Base-by-base conservation (phyloP, 2,329 filamentous ascomycete genomes). In the Diaporthe vaccinii region DNA sequence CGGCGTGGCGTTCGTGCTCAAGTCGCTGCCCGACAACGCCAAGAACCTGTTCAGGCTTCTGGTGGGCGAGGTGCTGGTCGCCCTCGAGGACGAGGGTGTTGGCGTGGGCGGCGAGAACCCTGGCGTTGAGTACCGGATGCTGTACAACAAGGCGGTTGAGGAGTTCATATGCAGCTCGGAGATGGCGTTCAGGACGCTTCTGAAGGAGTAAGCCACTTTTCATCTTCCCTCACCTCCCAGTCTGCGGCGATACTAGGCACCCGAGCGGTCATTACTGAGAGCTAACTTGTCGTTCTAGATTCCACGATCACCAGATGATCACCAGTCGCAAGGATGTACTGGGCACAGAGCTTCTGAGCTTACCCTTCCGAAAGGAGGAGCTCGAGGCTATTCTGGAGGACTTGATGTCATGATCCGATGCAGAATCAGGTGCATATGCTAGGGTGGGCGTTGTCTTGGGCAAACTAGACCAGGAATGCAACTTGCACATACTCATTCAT, bases 241-340 rank as follows among this genome's bases (percentile, higher is more conserved):
- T 41, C 41, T 4, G 31, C 25, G 49, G 5, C 55, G 22, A 25
- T 15, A 17, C 36, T 34, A 8, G 31, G 75, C 20, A n/a, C 14
- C 3, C 10, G 25, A 12, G 3, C 12, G 14, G 46, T 10, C 7
- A 12, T 53, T 20, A 15, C 15, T 28, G 49, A 22, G 28, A 17
- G 67, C 80, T 84, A 76, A 86, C 82, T 72, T 74, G 22, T n/a
- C 68, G 6, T 36, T 20, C 78, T 22, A 94, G 92, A 84, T 97
- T 99, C 83, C 95, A 98, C 82, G 97, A 99, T 81, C 97, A 99
- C 86, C 95, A 98, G 81, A 98, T 99, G 92, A 94, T 99, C 77
- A 95, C 95, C 73, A 97, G 94, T 77, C 91, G 92, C 77, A 96
- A 96, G 81, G 96, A 99, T 83, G 90, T 91, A 0, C 87, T 96